phyloP scores from a whole-genome alignment of 805 yeast species.

The Ogataea ganodermae region DNA sequence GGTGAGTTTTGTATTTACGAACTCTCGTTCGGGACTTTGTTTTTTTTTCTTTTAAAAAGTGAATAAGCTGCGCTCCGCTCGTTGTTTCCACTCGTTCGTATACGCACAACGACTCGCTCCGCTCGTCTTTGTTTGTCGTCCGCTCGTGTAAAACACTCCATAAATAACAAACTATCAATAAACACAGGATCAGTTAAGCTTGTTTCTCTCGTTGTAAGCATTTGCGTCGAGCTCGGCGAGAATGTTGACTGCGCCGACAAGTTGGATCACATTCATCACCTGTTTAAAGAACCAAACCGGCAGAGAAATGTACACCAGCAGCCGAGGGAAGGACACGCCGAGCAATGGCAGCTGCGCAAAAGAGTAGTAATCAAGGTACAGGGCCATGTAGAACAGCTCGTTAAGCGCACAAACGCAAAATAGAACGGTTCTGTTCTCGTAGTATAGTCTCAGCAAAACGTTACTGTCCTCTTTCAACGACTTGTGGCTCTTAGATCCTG shows the following conservation, averaged over 20 bases:
- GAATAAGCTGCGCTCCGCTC: too few relatives aligned
- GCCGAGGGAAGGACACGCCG: constrained; percentile 33
- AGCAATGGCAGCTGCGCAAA: constrained; percentile 42
- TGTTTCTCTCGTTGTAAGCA: constrained; percentile 40
- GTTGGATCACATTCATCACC: constrained; percentile 82
- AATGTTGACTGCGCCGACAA: constrained; percentile 78
- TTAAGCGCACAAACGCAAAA: constrained; percentile 91
- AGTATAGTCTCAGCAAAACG: constrained; percentile 78
- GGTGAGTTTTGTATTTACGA: too few relatives aligned
- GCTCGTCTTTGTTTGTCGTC: background rate
- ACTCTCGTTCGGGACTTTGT: too few relatives aligned
- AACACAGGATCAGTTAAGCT: constrained; percentile 12
- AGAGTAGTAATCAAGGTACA: constrained; percentile 74
- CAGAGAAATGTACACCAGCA: constrained; percentile 54
- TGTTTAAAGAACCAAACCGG: constrained; percentile 94
- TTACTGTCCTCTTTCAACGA: constrained; percentile 70
- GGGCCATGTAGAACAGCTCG: constrained; percentile 88
- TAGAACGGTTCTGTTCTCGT: constrained; percentile 79
- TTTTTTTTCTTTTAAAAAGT: too few relatives aligned
- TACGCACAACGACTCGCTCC: background rate
- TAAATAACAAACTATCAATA: background rate
- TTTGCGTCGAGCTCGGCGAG: constrained; percentile 78
- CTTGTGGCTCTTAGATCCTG: constrained; percentile 84
- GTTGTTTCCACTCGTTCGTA: too few relatives aligned
- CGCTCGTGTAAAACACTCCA: too few relatives aligned